Base-by-base conservation (phyloP, 805 yeast species). In the Myxozyma geophila region DNA sequence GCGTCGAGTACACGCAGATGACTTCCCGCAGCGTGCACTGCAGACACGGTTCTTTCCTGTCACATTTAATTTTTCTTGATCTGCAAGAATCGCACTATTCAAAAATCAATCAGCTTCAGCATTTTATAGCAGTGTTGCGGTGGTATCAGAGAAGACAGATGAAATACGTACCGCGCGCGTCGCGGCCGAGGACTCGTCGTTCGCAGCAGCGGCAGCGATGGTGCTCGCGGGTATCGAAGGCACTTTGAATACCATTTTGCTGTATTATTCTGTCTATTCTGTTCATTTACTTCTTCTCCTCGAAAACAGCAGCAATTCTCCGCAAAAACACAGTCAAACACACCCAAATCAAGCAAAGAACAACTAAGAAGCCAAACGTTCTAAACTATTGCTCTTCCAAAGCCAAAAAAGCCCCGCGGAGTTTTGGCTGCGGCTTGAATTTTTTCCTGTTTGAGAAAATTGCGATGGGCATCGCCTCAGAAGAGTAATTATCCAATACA, bases 31-130 rank as follows among this genome's bases (percentile, higher is more conserved):
- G 40, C 8, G 64, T 59, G 49, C 67, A 63, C 36, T 63, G 67
- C 33, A 63, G 51, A 50, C 67, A 63, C 17, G 67, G 67, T 21
- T 63, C 60, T 52, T 56, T 63, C 44, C 67, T 54, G 36, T 63
- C 67, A 33, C 67, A 63, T 59, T 63, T 63, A 46, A 63, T 63
- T 55, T 63, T 63, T n/a, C 67, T 39, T 4, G 67, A 49, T 10
- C 67, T 57, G 35, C 67, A 63, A 13, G 67, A 63, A 28, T 63
- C 67, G 54, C 67, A 63, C 63, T 59, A 48, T 13, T 33, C 8
- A 43, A 7, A 39, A 17, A 28, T 15, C 35, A 13, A 28, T 28
- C 41, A 23, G 19, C n/a, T 15, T 36, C 33, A 13, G 36, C 12
- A 28, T 19, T 13, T 21, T n/a, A 43, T 4, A 5, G 40, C 9